phyloP scores from a whole-genome alignment of 305 asterid genomes.

The Rubia balearica region DNA sequence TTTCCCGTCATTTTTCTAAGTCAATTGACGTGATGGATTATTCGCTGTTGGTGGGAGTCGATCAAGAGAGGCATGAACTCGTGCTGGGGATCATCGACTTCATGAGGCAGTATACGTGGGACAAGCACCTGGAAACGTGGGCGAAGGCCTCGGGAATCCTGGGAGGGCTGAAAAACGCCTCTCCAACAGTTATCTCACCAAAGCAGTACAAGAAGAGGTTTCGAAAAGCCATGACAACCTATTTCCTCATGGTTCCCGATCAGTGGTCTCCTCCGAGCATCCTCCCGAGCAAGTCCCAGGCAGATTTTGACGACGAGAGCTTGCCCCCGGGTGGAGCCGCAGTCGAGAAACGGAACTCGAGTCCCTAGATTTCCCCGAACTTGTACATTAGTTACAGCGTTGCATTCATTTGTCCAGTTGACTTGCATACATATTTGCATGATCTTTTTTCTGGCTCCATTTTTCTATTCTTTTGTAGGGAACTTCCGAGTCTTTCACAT shows the following conservation, averaged over 20 bases:
- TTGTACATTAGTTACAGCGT: conserved; percentile 26
- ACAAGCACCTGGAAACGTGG: conserved; percentile 72
- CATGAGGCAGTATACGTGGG: conserved; percentile 84
- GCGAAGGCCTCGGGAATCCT: conserved; percentile 74
- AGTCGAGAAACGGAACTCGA: conserved; percentile 32
- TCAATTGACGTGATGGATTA: conserved; percentile 73
- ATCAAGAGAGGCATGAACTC: conserved; percentile 57
- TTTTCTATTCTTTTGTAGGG: conserved; percentile 44
- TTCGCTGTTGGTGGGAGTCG: conserved; percentile 67
- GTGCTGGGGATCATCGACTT: conserved; percentile 79
- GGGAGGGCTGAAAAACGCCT: conserved; percentile 55
- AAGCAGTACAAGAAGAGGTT: conserved; percentile 72
- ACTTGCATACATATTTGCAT: conserved; percentile 16
- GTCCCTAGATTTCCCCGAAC: conserved; percentile 11
- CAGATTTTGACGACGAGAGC: conserved; percentile 46
- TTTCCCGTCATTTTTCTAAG: conserved; percentile 29
- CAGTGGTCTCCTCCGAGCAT: conserved; percentile 70
- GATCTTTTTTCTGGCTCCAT: not conserved
- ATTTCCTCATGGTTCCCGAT: conserved; percentile 72
- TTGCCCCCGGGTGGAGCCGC: conserved; percentile 24
- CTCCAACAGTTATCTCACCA: conserved; percentile 72
- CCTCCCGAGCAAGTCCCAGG: conserved; percentile 51
- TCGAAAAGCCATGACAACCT: conserved; percentile 63
- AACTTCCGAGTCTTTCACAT: conserved; percentile 5
- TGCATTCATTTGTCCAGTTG: conserved; percentile 22